Evolutionary conservation across 148 eudicot genomes (phyloP), one percentile per base, ranked within the genome.

Genomic region (Cornus florida): DNA sequence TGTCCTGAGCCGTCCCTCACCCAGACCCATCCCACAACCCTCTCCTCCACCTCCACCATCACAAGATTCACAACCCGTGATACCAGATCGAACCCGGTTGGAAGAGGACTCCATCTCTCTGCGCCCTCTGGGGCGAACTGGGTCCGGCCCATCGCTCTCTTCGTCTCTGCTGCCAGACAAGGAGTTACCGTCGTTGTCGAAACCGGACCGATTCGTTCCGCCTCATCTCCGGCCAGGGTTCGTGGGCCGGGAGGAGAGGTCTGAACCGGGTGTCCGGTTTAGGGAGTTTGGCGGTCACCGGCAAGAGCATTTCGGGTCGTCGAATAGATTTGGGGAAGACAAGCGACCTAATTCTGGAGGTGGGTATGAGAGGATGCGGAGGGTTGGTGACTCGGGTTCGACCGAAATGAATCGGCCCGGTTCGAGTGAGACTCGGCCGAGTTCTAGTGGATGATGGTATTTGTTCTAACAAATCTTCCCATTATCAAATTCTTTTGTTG

Each of bases 221-320:
- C 96, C 93, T 8, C 96, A 92, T 73, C 88, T 89, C 3, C 77
- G 96, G 22, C 91, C 88, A 17, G 96, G 96, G 16, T 92, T 80
- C 69, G 84, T 79, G 24, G 86, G 92, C 14, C 78, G 73, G 79
- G 91, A 90, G 76, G 87, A 86, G 80, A 82, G 71, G 68, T 86
- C 87, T 7, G 74, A 70, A n/a, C 79, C 82, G 67, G 79, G 23
- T 0, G 65, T 57, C 32, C 56, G 80, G 23, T 60, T 48, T 12
- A 70, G 73, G 82, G 81, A 69, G 64, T 14, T 72, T 11, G 72
- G 79, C 5, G 71, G 48, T 62, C 64, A 48, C 38, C 73, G 89
- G 3, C 86, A 83, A 0, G 86, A 86, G 17, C 84, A 84, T 3
- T 46, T 68, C 20, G 79, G 84, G 68, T 35, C 88, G 46, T 81